A percentile compares a stretch with the other conserved stretches of the same genome.
These are phyloP conservation scores for Mimosa pudica DNA, from an alignment of 306 rosid genomes.

Conservation along the genomic window DNA sequence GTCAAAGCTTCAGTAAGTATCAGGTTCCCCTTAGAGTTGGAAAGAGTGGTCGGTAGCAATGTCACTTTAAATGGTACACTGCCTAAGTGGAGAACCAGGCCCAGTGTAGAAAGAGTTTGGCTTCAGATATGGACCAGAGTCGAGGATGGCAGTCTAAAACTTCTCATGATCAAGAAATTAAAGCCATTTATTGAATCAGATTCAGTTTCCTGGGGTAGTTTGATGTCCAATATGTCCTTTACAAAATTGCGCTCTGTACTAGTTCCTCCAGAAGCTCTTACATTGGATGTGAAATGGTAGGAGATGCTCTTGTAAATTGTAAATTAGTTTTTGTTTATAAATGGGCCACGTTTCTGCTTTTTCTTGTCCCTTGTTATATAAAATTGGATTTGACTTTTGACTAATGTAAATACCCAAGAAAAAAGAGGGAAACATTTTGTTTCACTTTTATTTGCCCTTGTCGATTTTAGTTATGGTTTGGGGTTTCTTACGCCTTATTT, in stretches of 20 bases:
- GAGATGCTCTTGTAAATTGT: constrained; percentile 42
- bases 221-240: constrained; percentile 78
- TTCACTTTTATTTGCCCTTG: constrained; percentile 22
- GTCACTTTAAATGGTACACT: constrained; percentile 20
- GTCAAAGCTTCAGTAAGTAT: constrained; percentile 62
- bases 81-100: constrained; percentile 68
- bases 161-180: constrained; percentile 46
- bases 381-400: constrained; percentile 16
- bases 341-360: constrained; percentile 31
- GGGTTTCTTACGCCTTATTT: constrained; percentile 40
- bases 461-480: neutral
- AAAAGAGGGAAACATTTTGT: neutral
- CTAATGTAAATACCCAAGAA: constrained; percentile 48
- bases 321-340: constrained; percentile 20
- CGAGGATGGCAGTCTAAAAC: constrained; percentile 41
- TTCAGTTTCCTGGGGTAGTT: constrained; percentile 72
- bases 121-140: constrained; percentile 56
- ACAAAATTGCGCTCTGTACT: constrained; percentile 69
- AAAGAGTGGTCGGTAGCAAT: constrained; percentile 44
- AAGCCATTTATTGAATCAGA: constrained; percentile 54
- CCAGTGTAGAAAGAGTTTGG: constrained; percentile 49
- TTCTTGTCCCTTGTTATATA: constrained; percentile 34
- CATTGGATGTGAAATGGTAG: constrained; percentile 93
- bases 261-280: constrained; percentile 79
- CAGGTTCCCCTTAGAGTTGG: constrained; percentile 68